Evolutionary conservation across 148 eudicot genomes (phyloP).

Genomic region (Dysphania ambrosioides): DNA sequence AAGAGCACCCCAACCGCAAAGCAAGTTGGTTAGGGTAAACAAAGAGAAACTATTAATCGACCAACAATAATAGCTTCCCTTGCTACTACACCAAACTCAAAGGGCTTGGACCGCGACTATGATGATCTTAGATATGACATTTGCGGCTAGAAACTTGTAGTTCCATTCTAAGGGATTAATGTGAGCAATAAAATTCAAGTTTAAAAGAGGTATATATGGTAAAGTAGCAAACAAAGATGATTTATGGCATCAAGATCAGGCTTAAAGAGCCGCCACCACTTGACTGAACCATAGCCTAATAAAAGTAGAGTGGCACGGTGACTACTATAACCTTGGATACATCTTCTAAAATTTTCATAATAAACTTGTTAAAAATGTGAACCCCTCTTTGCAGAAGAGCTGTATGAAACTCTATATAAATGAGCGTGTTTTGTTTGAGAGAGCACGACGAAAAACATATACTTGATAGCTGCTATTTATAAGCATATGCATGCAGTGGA

Average conservation of each 20-base stretch:
- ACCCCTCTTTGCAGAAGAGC: not conserved
- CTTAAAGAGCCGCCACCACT: conserved; percentile 64
- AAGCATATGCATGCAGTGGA: not conserved
- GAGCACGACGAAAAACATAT: not conserved
- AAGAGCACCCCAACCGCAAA: too few relatives aligned
- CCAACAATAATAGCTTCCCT: too few relatives aligned
- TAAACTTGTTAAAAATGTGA: not conserved
- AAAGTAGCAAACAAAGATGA: conserved; percentile 55
- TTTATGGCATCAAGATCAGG: conserved; percentile 68
- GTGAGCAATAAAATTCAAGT: conserved; percentile 67
- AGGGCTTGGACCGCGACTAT: too few relatives aligned
- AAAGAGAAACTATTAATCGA: too few relatives aligned
- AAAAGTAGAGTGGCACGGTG: conserved; percentile 61
- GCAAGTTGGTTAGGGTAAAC: too few relatives aligned
- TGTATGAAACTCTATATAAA: too few relatives aligned
- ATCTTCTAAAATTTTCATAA: conserved; percentile 71
- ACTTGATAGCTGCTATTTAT: not conserved
- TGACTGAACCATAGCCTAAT: conserved; percentile 69
- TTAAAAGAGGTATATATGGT: conserved; percentile 74
- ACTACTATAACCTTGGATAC: conserved; percentile 71
- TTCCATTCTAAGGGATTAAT: conserved; percentile 67
- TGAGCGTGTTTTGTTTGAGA: not conserved
- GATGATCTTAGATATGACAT: too few relatives aligned
- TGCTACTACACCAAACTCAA: too few relatives aligned
- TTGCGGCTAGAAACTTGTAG: conserved; percentile 49